Conservation (phyloP, 345 rosid species). For the Hevea brasiliensis region DNA sequence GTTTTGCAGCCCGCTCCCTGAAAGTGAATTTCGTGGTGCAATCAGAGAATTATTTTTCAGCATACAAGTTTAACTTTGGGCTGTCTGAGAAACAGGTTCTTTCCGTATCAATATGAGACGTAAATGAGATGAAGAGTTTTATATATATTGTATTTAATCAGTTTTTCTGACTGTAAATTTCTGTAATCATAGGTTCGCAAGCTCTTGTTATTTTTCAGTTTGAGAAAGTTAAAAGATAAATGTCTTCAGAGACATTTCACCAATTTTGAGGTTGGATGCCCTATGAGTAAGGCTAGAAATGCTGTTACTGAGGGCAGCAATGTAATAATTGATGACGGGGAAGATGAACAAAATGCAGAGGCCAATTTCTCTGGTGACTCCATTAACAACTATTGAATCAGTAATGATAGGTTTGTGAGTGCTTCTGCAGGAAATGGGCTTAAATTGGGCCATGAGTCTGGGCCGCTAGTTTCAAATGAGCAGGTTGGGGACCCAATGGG, state of each 20-base stretch:
- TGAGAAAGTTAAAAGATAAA: slow-evolving; percentile 31
- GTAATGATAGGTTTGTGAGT: slow-evolving; percentile 7
- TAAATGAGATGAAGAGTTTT: background rate
- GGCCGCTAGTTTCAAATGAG: too few species aligned
- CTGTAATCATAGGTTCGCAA: slow-evolving; percentile 36
- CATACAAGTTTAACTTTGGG: slow-evolving; percentile 69
- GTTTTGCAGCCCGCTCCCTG: slow-evolving; percentile 60
- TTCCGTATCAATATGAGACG: background rate
- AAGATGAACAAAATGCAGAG: slow-evolving; percentile 21
- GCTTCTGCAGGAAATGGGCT: too few species aligned
- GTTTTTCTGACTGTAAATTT: background rate
- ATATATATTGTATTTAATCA: background rate
- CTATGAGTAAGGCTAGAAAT: slow-evolving; percentile 21
- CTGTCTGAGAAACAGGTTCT: slow-evolving; percentile 63
- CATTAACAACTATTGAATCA: too few species aligned
- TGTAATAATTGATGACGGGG: background rate
- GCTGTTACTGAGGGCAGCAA: slow-evolving; percentile 15
- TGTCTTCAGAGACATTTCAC: slow-evolving; percentile 13
- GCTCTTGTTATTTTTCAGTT: slow-evolving; percentile 49
- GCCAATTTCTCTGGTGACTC: too few species aligned
- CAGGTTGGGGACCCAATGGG: slow-evolving; percentile 17
- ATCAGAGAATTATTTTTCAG: slow-evolving; percentile 56
- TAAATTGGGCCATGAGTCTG: too few species aligned
- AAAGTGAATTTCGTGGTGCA: slow-evolving; percentile 54
- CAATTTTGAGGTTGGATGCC: slow-evolving; percentile 13